Evolutionary conservation across 106 monocot genomes (phyloP).

Genomic region (Platanthera zijinensis): DNA sequence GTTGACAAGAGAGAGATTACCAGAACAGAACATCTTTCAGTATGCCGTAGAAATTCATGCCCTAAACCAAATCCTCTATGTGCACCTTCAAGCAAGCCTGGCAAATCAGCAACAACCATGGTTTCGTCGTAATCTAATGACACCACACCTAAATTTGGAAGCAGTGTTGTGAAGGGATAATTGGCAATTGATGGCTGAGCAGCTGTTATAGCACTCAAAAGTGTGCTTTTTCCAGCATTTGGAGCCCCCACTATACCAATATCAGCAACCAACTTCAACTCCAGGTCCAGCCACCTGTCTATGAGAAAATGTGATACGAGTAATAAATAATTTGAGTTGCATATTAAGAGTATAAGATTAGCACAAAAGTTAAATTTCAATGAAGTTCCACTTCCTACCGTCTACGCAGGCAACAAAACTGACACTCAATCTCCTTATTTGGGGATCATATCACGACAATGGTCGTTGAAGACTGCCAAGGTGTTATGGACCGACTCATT

Average conservation of each 20-base stretch:
- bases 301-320: neutral
- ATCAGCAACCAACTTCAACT: conserved; percentile 95
- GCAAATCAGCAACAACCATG: conserved; percentile 97
- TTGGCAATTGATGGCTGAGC: conserved; percentile 93
- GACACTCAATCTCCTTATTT: neutral
- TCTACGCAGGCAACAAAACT: neutral
- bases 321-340: neutral
- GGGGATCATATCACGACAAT: too few relatives aligned
- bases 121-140: conserved; percentile 83
- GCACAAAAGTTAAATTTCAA: neutral
- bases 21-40: conserved; percentile 93
- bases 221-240: conserved; percentile 98
- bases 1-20: conserved; percentile 24
- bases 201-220: conserved; percentile 83
- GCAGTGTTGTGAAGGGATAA: conserved; percentile 95
- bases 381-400: neutral
- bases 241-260: conserved; percentile 97
- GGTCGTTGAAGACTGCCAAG: too few relatives aligned
- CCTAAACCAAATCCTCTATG: conserved; percentile 92
- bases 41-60: conserved; percentile 93
- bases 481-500: too few relatives aligned
- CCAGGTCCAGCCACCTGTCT: conserved; percentile 92
- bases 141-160: conserved; percentile 94
- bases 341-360: neutral
- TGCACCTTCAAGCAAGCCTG: conserved; percentile 98